Percentiles rank a stretch among this genome's conserved stretches.
These are phyloP conservation scores for Entrophospora sp. DNA, from an alignment of 192 early-diverging fungal species.

Conservation along the genomic window DNA sequence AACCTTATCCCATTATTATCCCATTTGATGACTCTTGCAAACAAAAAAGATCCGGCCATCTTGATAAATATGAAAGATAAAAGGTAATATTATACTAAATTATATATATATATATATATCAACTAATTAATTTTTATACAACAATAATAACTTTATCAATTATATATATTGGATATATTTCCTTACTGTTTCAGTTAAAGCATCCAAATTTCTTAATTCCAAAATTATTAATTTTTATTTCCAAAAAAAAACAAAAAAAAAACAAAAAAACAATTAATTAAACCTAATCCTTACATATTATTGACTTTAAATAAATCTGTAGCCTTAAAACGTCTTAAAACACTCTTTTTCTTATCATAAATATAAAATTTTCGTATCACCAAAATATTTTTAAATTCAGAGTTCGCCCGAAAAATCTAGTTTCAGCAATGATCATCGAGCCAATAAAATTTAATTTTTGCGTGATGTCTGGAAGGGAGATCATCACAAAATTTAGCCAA, in stretches of 20 bases:
- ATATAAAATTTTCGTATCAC: too few relatives aligned
- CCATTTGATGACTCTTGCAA: conserved; percentile 66
- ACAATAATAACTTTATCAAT: not conserved
- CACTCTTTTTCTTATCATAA: conserved; percentile 34
- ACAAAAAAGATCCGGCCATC: conserved; percentile 89
- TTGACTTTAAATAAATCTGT: conserved; percentile 93
- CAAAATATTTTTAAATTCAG: too few relatives aligned
- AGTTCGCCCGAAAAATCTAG: too few relatives aligned
- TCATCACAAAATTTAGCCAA: too few relatives aligned
- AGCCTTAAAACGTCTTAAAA: conserved; percentile 53
- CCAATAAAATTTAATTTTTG: too few relatives aligned
- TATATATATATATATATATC: not conserved
- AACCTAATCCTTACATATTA: conserved; percentile 76
- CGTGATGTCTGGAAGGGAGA: too few relatives aligned
- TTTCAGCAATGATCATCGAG: too few relatives aligned
- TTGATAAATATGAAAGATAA: conserved; percentile 84
- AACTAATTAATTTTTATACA: not conserved
- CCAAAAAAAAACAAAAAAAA: too few relatives aligned
- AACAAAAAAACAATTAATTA: not conserved
- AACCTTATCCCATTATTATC: conserved; percentile 78
- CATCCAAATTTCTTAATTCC: conserved; percentile 69
- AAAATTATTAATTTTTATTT: too few relatives aligned
- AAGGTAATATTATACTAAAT: conserved; percentile 85
- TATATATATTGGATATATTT: too few relatives aligned
- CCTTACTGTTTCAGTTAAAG: conserved; percentile 82